Evolutionary conservation across 192 early-diverging fungal genomes (phyloP).

Genomic region (Podila epicladia): DNA sequence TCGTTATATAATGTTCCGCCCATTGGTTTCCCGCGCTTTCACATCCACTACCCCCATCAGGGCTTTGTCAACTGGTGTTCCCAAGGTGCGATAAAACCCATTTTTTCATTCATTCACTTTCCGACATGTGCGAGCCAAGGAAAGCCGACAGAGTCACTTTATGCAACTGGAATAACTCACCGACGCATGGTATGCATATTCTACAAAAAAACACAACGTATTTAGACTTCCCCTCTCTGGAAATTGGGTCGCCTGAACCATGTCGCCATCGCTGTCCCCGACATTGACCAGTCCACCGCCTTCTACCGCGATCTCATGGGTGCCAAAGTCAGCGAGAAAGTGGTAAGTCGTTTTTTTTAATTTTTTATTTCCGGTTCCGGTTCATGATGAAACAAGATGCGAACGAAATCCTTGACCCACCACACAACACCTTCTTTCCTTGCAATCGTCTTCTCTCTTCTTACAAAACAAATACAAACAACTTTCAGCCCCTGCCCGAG

Average conservation of each 20-base stretch:
- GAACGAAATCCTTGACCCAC: not conserved
- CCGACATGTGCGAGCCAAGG: not conserved
- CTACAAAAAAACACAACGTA: not conserved
- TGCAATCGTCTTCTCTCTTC: too few relatives aligned
- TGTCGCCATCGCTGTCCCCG: constrained; percentile 83
- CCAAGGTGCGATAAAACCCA: constrained; percentile 21
- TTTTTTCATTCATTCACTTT: not conserved
- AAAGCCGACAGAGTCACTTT: not conserved
- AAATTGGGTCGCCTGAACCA: constrained; percentile 82
- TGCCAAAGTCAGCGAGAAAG: constrained; percentile 73
- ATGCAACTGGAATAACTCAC: not conserved
- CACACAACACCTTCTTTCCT: not conserved
- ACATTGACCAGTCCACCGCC: constrained; percentile 71
- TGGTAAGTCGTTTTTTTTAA: constrained; percentile 51
- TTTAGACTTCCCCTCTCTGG: constrained; percentile 60
- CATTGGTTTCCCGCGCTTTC: constrained; percentile 29
- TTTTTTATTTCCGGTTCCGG: not conserved
- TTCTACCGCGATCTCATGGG: constrained; percentile 82
- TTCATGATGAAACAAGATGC: constrained; percentile 1
- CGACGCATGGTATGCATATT: not conserved
- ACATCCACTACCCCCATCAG: constrained; percentile 14
- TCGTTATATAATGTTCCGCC: constrained; percentile 27
- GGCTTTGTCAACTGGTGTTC: constrained; percentile 33
- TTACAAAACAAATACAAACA: not conserved
- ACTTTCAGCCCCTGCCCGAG: constrained; percentile 70